Base-by-base conservation (phyloP, 2,329 filamentous ascomycete species). In the Hypoxylon sp. region DNA sequence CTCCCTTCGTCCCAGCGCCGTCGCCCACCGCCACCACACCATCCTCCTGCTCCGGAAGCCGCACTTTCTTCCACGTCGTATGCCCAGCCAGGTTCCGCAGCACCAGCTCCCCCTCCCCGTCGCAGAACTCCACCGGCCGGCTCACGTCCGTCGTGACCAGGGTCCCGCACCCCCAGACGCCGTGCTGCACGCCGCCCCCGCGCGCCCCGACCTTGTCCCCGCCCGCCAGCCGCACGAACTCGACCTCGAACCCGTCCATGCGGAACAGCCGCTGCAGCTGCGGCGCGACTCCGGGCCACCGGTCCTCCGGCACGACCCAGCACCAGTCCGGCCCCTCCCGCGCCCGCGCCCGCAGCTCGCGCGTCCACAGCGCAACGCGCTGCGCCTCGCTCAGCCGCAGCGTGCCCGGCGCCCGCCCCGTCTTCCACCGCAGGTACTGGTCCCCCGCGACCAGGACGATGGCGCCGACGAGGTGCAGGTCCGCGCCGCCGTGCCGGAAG, bases 361-460 rank as follows among this genome's bases (percentile, higher is more conserved):
- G 33, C 0, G 50, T 20, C 76, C 77, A 78, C 3, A 78, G 71
- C 8, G 36, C 53, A 3, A 60, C 59, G 20, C 77, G 69, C 36
- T 76, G 64, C 9, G 60, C 33, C 18, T 67, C 62, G 0, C 61
- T n/a, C 0, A 78, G 66, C 0, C 61, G 48, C 5, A 75, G 18
- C 0, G 61, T 24, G 3, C 52, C 42, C 6, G 24, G 3, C 67
- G 65, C 1, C 30, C 24, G 8, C 40, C 51, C 20, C 20, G 70
- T 61, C 56, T 78, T 78, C 18, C 49, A 53, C 0, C 11, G 5
- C 0, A 79, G 63, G 14, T 68, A 60, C 0, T 64, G 42, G 30
- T 79, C 77, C 16, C 69, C 68, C 0, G 71, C 73, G 3, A 69
- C 57, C 12, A 78, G 28, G 14, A 79, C 58, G n/a, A 80, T 70